Percentiles rank a stretch among this genome's conserved stretches.
Evolutionary conservation across 2,329 filamentous ascomycete species (phyloP).

Genomic region (Cryphonectria carpinicola): DNA sequence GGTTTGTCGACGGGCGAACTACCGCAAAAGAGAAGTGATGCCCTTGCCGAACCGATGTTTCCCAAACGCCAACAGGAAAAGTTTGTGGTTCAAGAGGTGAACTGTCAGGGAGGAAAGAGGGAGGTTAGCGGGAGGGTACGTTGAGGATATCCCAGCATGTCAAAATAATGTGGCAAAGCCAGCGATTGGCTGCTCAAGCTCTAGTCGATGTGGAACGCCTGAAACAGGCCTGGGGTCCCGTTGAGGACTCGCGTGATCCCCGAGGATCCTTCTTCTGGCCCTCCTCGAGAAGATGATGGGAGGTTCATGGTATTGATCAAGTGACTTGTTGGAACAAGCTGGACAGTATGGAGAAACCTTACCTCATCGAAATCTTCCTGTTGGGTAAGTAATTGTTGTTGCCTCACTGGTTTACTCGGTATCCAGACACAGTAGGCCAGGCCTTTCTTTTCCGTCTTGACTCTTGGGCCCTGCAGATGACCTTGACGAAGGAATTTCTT

Average conservation of each 20-base stretch:
- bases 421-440: neutral
- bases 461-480: neutral
- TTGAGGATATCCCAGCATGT: conserved; percentile 7
- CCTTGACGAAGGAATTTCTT: neutral
- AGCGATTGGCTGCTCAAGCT: conserved; percentile 7
- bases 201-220: neutral
- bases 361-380: neutral
- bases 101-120: neutral
- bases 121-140: neutral
- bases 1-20: neutral
- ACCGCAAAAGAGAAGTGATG: neutral
- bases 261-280: neutral
- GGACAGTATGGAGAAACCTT: neutral
- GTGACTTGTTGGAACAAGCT: neutral
- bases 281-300: neutral
- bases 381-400: too few relatives aligned
- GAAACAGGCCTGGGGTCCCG: conserved; percentile 1
- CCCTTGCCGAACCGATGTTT: neutral
- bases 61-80: neutral
- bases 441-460: neutral
- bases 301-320: neutral
- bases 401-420: neutral
- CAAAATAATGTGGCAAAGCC: neutral
- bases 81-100: neutral
- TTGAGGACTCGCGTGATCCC: neutral